These are phyloP conservation scores for Auricularia sp. DNA, from an alignment of 768 basidiomycete genomes.

Conservation along the genomic window DNA sequence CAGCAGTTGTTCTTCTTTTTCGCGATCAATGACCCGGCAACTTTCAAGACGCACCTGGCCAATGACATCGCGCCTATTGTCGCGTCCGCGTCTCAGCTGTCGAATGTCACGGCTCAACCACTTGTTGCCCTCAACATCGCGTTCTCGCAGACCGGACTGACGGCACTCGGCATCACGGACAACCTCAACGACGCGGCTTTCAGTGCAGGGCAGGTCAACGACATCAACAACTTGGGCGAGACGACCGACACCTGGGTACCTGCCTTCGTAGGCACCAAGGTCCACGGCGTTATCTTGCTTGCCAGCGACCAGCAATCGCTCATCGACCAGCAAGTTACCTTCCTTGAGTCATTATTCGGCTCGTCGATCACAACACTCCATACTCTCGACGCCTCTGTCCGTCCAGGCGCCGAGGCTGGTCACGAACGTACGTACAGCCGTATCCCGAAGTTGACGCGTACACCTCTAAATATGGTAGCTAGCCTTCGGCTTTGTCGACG, in stretches of 20 bases:
- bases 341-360: constrained; percentile 19
- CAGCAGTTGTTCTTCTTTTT: constrained; percentile 16
- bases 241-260: background rate
- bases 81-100: constrained; percentile 35
- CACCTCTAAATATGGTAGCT: too few species aligned
- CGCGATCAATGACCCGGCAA: constrained; percentile 13
- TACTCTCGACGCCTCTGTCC: constrained; percentile 27
- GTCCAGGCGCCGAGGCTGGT: constrained; percentile 17
- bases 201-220: constrained; percentile 29
- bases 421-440: constrained; percentile 14
- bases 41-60: constrained; percentile 19
- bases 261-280: background rate
- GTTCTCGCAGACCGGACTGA: constrained; percentile 42
- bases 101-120: constrained; percentile 23
- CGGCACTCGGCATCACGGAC: constrained; percentile 30
- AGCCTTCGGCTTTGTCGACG: constrained; percentile 20
- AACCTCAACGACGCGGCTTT: constrained; percentile 31
- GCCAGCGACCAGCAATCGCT: background rate
- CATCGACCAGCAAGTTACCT: background rate
- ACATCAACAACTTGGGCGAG: constrained; percentile 17
- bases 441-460: too few species aligned
- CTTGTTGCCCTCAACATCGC: constrained; percentile 42
- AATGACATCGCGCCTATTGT: constrained; percentile 32
- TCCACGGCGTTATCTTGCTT: background rate
- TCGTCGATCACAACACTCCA: constrained; percentile 31